Conservation (phyloP, 2,329 filamentous ascomycete species). For the Apiospora aurea region DNA sequence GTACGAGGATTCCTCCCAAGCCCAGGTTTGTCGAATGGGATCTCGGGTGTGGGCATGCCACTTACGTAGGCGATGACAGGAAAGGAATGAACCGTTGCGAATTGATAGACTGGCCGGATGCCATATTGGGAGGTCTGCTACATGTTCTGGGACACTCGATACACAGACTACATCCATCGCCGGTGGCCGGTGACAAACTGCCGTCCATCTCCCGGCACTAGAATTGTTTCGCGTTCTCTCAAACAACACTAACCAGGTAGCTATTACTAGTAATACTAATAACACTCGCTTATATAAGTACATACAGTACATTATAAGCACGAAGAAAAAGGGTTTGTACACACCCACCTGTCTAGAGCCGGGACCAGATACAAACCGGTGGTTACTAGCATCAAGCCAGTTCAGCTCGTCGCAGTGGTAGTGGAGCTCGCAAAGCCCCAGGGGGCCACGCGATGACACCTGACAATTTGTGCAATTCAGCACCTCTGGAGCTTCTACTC, state of each 20-base stretch:
- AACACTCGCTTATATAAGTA: background rate
- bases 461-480: slow-evolving; percentile 8
- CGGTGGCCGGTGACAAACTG: slow-evolving; percentile 2
- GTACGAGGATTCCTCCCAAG: background rate
- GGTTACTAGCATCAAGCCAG: slow-evolving; percentile 7
- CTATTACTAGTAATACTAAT: background rate
- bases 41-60: background rate
- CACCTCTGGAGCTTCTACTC: background rate
- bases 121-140: slow-evolving; percentile 9
- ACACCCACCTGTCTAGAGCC: background rate
- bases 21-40: slow-evolving; percentile 1
- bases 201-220: slow-evolving; percentile 14
- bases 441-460: slow-evolving; percentile 16
- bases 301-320: background rate
- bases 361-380: background rate
- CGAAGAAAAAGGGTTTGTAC: background rate
- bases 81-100: background rate
- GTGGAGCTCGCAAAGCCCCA: slow-evolving; percentile 9
- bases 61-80: slow-evolving; percentile 8
- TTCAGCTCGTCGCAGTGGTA: background rate
- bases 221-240: slow-evolving; percentile 12
- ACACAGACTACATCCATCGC: background rate
- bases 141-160: background rate
- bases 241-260: background rate
- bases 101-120: background rate